Evolutionary conservation across 192 early-diverging fungal species (phyloP), one percentile per base, ranked within the genome.

Genomic region (Gigaspora rosea): DNA sequence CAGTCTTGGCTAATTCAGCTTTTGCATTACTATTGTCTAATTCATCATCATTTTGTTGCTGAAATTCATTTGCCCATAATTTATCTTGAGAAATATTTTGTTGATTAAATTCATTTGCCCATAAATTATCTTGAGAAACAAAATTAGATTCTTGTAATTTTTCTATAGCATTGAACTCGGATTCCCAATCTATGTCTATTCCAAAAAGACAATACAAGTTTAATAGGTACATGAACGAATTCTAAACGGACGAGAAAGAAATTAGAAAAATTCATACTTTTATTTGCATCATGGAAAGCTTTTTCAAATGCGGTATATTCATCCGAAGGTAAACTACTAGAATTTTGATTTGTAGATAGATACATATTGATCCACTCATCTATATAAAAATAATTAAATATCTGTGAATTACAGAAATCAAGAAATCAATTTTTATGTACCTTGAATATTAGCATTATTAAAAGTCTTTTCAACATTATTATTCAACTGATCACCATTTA

Each of bases 1-100:
- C 97, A 0, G 94, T 94, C 62, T 88, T 84, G 7, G 94, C 90
- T 15, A 98, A 86, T 22, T 92, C 89, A 18, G 94, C 92, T 48
- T 91, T 84, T 22, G 80, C 77, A 71, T 86, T 80, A 49, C 70
- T 71, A n/a, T 66, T 79, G 6, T 61, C 73, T 50, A 85, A 56
- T 33, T 67, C 59, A 15, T 64, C 49, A n/a, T 73, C 78, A 73
- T 87, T 81, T 67, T 92, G 86, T 69, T 77, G 62, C 18, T 81
- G 69, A 75, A 90, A 91, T 77, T 92, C 91, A 11, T 72, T 77
- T 27, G 85, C 83, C 88, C 88, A 90, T 10, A 61, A 61, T 16
- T 81, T 78, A 49, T 86, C 79, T 46, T 88, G 78, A 59, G 41
- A 41, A 84, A 82, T 76, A 72, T 87, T 82, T 67, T 92, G 86